Evolutionary conservation across 73 alveolate genomes (phyloP), one percentile per base, ranked within the genome.

Genomic region (Paramecium tetraurelia): DNA sequence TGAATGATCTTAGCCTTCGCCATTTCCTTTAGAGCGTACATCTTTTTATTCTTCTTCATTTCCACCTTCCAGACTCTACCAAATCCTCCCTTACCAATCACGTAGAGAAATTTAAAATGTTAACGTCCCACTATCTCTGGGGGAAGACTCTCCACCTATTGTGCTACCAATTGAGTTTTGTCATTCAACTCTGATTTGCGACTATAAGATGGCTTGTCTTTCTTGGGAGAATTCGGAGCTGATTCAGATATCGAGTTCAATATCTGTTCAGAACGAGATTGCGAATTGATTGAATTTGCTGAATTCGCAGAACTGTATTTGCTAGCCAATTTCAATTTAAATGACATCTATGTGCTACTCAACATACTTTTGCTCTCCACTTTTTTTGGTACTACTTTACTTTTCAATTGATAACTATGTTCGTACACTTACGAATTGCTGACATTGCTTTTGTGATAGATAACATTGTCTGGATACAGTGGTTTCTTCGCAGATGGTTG

Each of bases 61-160:
- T 80, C 90, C 5, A 95, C 97, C 93, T 89, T 95, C 98, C 98
- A 96, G 29, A 96, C 98, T 94, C 94, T 94, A 38, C 97, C 97
- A 77, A 94, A 94, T 4, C 90, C 90, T 18, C 95, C 95, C 38
- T 92, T 92, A 0, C 95, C 95, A 21, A 92, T 85, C 9, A 92
- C 93, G 58, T 92, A 89, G 21, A 77, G 33, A 72, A 89, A 83
- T 27, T 89, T 83, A 70, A 89, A 89, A 63, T 89, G 90, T 38
- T 75, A 22, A n/a, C 84, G 84, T 31, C 84, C 84, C 11, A 63
- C 14, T 12, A 63, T 63, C 21, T 35, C 87, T 11, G 57, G 35
- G 8, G 63, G 33, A 1, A 29, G 10, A 18, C 5, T 21, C 87
- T 75, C 59, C 3, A 75, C 38, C 14, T 53, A 53, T 63, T 63